Evolutionary conservation across 1,139 yeast species (phyloP).

Genomic region (Lizanozyma gosingica): DNA sequence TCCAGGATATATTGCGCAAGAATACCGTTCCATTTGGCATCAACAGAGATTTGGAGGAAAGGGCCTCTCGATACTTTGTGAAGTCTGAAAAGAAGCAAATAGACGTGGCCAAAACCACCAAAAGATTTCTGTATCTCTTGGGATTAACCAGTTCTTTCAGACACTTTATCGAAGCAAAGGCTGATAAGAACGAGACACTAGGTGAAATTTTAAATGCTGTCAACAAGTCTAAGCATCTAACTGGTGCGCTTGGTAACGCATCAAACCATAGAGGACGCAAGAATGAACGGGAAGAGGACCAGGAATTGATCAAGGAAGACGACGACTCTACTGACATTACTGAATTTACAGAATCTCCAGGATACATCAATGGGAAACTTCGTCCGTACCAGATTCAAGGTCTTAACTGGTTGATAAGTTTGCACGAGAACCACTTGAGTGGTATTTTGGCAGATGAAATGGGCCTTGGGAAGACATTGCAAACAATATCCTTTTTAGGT

Average conservation of each 20-base stretch:
- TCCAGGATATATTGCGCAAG: not conserved
- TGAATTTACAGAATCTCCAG: slow-evolving; percentile 60
- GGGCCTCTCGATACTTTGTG: slow-evolving; percentile 29
- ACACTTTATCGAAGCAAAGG: slow-evolving; percentile 60
- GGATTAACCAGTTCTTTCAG: slow-evolving; percentile 61
- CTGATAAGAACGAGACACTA: slow-evolving; percentile 53
- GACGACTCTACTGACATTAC: slow-evolving; percentile 32
- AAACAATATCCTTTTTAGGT: slow-evolving; percentile 79
- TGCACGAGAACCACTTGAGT: slow-evolving; percentile 75
- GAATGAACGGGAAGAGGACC: slow-evolving; percentile 65
- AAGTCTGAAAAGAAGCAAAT: slow-evolving; percentile 38
- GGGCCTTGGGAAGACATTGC: slow-evolving; percentile 96
- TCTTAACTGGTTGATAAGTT: slow-evolving; percentile 79
- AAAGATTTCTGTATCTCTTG: slow-evolving; percentile 56
- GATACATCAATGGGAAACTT: slow-evolving; percentile 51
- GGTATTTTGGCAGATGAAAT: slow-evolving; percentile 97
- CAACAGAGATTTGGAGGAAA: not conserved
- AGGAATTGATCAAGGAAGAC: slow-evolving; percentile 52
- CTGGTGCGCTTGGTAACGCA: slow-evolving; percentile 6
- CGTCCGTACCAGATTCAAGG: slow-evolving; percentile 91
- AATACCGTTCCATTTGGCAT: not conserved
- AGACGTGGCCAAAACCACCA: slow-evolving; percentile 42
- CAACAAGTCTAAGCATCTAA: slow-evolving; percentile 19
- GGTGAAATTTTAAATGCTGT: slow-evolving; percentile 37
- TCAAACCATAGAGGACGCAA: slow-evolving; percentile 38